Percentiles rank a stretch among this genome's conserved stretches.
phyloP scores from a whole-genome alignment of 441 rosid species.

The Melastoma candidum region DNA sequence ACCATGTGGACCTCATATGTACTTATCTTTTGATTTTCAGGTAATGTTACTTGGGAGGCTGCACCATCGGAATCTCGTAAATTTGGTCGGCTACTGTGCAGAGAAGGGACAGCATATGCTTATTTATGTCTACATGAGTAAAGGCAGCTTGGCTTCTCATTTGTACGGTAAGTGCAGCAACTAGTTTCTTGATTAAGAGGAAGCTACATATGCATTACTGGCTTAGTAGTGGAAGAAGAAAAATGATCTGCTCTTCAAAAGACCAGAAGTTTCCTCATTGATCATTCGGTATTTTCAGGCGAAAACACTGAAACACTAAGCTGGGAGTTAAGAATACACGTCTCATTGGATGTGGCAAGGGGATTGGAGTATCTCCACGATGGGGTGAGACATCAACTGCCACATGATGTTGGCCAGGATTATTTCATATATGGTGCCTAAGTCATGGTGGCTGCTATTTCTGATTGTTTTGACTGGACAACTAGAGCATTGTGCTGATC shows the following conservation, averaged over 20 bases:
- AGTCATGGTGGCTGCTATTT: too few relatives aligned
- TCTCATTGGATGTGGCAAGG: constrained; percentile 86
- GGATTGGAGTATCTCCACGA: constrained; percentile 98
- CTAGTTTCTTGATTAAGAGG: too few relatives aligned
- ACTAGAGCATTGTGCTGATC: background rate
- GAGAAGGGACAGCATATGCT: constrained; percentile 94
- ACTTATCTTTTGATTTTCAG: constrained; percentile 29
- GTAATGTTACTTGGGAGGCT: constrained; percentile 90
- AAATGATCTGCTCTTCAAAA: too few relatives aligned
- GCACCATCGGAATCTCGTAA: constrained; percentile 93
- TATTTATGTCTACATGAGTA: constrained; percentile 90
- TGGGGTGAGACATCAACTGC: constrained; percentile 47
- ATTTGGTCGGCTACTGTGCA: constrained; percentile 91
- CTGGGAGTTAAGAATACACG: constrained; percentile 83
- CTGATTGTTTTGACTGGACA: too few relatives aligned
- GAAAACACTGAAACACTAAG: constrained; percentile 43
- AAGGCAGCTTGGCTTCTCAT: constrained; percentile 96
- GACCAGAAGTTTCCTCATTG: too few relatives aligned
- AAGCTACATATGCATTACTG: too few relatives aligned
- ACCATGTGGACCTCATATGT: constrained; percentile 4
- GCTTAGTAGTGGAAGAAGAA: too few relatives aligned
- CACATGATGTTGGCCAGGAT: constrained; percentile 3
- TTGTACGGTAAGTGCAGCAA: constrained; percentile 58
- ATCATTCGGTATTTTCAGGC: constrained; percentile 28
- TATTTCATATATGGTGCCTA: background rate